Base-by-base conservation (phyloP, 2,329 filamentous ascomycete species). In the Periconia macrospinosa region DNA sequence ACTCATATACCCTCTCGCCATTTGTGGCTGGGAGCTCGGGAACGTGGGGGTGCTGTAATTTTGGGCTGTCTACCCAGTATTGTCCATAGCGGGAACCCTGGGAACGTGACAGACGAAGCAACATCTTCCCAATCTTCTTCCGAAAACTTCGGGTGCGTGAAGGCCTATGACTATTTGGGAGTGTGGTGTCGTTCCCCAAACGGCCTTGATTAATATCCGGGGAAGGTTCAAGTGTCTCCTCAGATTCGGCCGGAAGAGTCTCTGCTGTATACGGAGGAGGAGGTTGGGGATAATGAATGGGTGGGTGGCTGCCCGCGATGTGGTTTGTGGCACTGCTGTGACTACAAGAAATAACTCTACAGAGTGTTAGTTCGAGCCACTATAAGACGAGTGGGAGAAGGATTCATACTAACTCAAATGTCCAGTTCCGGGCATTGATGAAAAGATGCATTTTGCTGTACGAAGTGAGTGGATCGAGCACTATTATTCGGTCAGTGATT, bases 391-490 rank as follows among this genome's bases (percentile, higher is more conserved):
- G 49, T 13, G 41, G 18, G 41, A 41, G 52, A 46, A 49, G 18
- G 37, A 46, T 48, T 37, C 55, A 44, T 55, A 57, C 57, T 49
- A 45, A 60, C 57, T 55, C 47, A 45, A 57, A 40, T 41, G 43
- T 53, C 50, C 30, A 56, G 43, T 33, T 20, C n/a, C 23, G 49
- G 33, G 43, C 42, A 18, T 49, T 43, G 30, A 33, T 35, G 48
- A 47, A 23, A 2, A 56, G 18, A 45, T 17, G 37, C 58, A 60
- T 60, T 7, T 60, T 52, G 48, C 48, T 37, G 53, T 45, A 30
- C 37, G 42, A 20, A 10, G 56, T 53, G 50, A 47, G 17, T 27
- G 23, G 8, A 27, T 8, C 8, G 23, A 27, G 8, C 8, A 27
- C 23, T 27, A 5, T 8, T 27, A 27, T 27, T 27, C 8, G 23